Evolutionary conservation across 805 yeast species (phyloP), one percentile per base, ranked within the genome.

Genomic region (Pichia cephalocereana): DNA sequence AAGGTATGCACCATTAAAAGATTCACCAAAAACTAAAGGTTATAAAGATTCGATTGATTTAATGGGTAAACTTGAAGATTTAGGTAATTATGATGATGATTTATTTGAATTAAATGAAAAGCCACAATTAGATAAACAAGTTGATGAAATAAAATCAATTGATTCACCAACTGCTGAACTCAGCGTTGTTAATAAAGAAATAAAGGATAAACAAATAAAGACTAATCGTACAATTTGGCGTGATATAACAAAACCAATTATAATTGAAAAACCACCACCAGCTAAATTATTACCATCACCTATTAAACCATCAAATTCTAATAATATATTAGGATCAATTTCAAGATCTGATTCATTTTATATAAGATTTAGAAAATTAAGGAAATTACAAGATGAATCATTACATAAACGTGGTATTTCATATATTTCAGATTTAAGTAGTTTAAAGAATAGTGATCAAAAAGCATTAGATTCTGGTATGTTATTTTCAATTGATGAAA

Each of bases 341-440:
- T 23, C 23, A 36, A 31, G 49, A 34, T 54, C 57, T 2, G 37
- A 48, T 34, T 54, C 57, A 15, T 56, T 53, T 38, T 54, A 56
- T 50, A 28, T 44, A 10, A 41, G 51, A 28, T 54, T 54, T 32
- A 52, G 48, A 26, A 19, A 41, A 17, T 45, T 52, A 46, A 46
- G 57, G 34, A 36, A 26, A n/a, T 38, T 39, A 15, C 61, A 59
- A 30, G 66, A 63, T 23, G 46, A 45, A 3, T 46, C 53, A 2
- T 38, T 60, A 15, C 47, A 51, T 15, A 41, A 45, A 30, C 47
- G 46, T 19, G 65, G 66, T 38, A 58, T 63, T 6, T 53, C 56
- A 9, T 44, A 46, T 4, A 56, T 62, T 10, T 34, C 52, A 2
- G 59, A 57, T 11, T 32, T 53, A 4, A 42, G 19, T n/a, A 32